Base-by-base conservation (phyloP, 2,329 filamentous ascomycete genomes). In the Sordariomycetes sp. region DNA sequence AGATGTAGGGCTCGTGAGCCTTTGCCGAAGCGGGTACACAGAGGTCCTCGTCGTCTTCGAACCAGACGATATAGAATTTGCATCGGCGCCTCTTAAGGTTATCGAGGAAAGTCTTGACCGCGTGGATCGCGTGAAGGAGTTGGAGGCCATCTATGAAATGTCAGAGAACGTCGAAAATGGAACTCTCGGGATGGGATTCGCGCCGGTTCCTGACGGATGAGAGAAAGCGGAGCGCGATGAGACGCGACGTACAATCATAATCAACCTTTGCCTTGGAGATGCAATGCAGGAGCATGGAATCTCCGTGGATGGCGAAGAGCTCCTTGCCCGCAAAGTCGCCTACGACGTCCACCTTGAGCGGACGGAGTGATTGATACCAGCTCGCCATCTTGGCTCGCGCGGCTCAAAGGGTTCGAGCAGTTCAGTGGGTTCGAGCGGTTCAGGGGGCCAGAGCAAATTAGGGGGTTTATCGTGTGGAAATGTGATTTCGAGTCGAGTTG, bases 251-350 rank as follows among this genome's bases (percentile, higher is more conserved):
- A 80, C 77, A 68, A 58, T 78, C 64, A 62, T 88, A 87, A 65
- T 90, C 84, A 48, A 91, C 79, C 24, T 79, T 75, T 12, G 78
- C 72, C 62, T 86, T 77, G 20, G 74, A 71, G 54, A 90, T 80
- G 64, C 80, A 86, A 59, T 87, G 72, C 7, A 82, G 72, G 11
- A 91, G 72, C n/a, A 91, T 69, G 0, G 86, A 86, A 64, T 92
- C 87, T 34, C 87, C 87, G 62, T 91, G 86, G 34, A 91, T 79
- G 24, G 87, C 73, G 66, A 90, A 91, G 12, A 86, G 75, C 66
- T 90, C 87, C 60, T 82, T 82, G 24, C 88, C 87, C 3, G 86
- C 86, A 69, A 88, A 91, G 66, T 91, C 88, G 48, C 88, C 86
- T 3, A 90, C 81, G 2, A 91, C 78, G 63, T 89, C 85, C 32